Conservation (phyloP, 768 basidiomycete species). For the Zangia roseola region DNA sequence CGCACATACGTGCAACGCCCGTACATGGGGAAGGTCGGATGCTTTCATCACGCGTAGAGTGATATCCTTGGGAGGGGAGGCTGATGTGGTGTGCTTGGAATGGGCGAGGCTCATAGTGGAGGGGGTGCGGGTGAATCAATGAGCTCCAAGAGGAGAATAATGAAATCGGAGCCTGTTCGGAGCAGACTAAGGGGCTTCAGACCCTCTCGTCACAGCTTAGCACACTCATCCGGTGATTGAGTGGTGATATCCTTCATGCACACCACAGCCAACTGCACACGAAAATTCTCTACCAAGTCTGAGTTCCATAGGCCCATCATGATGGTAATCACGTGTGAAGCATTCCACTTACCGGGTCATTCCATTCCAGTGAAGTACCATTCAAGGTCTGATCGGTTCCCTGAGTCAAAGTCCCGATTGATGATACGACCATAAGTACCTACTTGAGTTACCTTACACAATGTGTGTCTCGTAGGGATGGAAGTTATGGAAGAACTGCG, state of each 20-base stretch:
- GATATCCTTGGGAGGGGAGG: conserved; percentile 8
- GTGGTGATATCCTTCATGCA: too few species aligned
- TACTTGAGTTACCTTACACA: too few species aligned
- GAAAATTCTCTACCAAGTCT: too few species aligned
- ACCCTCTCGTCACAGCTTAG: neutral
- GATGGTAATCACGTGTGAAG: too few species aligned
- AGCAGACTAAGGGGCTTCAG: neutral
- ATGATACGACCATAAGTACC: too few species aligned
- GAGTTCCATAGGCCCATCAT: too few species aligned
- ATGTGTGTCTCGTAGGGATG: too few species aligned
- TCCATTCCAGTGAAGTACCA: neutral
- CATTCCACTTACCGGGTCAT: too few species aligned
- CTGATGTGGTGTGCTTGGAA: neutral
- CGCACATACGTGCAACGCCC: conserved; percentile 25
- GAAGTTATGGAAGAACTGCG: neutral
- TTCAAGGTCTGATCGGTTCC: too few species aligned
- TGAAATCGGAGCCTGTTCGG: conserved; percentile 20
- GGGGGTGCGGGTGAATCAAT: neutral
- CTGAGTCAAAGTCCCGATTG: too few species aligned
- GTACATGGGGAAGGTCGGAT: conserved; percentile 28
- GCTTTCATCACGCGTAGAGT: conserved; percentile 27
- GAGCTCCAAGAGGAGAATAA: neutral
- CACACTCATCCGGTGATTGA: neutral
- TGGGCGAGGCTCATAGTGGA: conserved; percentile 9
- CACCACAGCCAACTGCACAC: too few species aligned